Evolutionary conservation across 164 flowering plant species (phyloP).

Genomic region (Aristolochia fimbriata): DNA sequence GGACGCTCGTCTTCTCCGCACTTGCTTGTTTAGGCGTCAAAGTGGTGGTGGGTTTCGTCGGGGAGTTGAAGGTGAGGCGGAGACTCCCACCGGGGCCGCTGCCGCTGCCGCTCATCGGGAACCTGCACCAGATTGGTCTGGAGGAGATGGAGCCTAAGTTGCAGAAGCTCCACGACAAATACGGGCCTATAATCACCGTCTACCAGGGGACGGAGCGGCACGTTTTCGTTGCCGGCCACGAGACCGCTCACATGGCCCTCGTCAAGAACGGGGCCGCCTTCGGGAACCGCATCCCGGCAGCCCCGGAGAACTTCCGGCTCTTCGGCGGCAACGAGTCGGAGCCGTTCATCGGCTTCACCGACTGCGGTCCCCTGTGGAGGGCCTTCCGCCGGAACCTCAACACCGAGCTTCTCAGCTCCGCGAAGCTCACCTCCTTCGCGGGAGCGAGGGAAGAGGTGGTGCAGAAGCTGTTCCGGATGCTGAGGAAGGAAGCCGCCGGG

Average conservation of each 20-base stretch:
- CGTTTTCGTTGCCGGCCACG: constrained; percentile 24
- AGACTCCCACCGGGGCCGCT: constrained; percentile 41
- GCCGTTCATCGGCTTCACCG: constrained; percentile 19
- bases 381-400: constrained; percentile 32
- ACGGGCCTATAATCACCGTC: constrained; percentile 39
- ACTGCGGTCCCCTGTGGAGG: constrained; percentile 39
- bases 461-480: not conserved
- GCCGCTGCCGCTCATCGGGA: constrained; percentile 21
- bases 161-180: constrained; percentile 16
- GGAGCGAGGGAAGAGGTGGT: constrained; percentile 21
- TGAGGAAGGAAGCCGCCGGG: not conserved
- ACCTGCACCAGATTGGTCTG: constrained; percentile 11
- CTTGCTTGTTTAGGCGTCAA: not conserved
- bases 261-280: constrained; percentile 33
- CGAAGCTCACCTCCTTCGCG: constrained; percentile 17
- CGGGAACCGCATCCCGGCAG: constrained; percentile 25
- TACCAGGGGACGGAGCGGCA: constrained; percentile 16
- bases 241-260: constrained; percentile 31
- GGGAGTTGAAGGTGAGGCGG: not conserved
- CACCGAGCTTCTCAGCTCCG: constrained; percentile 23
- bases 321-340: not conserved
- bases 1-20: not conserved
- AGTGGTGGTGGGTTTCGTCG: not conserved
- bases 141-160: constrained; percentile 18
- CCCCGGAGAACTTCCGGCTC: constrained; percentile 4